A percentile compares a stretch with the other conserved stretches of the same genome.
phyloP scores from a whole-genome alignment of 768 basidiomycete species.

The Hirschioporus abietinus region DNA sequence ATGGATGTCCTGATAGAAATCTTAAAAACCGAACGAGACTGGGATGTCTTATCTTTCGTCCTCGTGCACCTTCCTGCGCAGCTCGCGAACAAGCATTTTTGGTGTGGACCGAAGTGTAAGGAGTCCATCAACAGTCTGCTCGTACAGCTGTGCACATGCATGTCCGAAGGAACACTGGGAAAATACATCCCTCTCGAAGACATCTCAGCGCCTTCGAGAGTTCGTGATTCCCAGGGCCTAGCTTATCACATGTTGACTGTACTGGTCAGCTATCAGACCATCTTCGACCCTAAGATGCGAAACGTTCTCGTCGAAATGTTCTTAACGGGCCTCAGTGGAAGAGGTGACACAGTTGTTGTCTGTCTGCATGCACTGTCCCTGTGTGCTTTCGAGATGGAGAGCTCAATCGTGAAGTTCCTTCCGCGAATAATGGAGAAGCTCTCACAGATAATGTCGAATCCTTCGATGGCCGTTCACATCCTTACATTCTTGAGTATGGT shows the following conservation, averaged over 20 bases:
- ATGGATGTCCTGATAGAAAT: conserved; percentile 57
- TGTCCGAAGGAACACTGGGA: conserved; percentile 55
- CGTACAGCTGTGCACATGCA: conserved; percentile 58
- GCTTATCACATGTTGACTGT: conserved; percentile 86
- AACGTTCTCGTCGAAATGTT: conserved; percentile 73
- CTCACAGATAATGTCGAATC: conserved; percentile 90
- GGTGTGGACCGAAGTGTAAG: conserved; percentile 85
- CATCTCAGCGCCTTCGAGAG: conserved; percentile 33
- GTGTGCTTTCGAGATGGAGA: conserved; percentile 79
- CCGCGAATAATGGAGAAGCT: conserved; percentile 81
- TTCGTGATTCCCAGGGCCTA: conserved; percentile 80
- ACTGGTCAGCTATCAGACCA: conserved; percentile 77
- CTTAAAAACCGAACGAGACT: conserved; percentile 71
- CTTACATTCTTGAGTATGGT: conserved; percentile 86
- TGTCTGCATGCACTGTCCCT: conserved; percentile 88
- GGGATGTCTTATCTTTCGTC: conserved; percentile 92
- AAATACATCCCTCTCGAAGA: conserved; percentile 43
- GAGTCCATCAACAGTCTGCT: conserved; percentile 57
- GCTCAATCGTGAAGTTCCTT: conserved; percentile 74
- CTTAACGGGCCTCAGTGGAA: conserved; percentile 61
- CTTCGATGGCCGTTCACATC: conserved; percentile 93
- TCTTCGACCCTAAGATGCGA: conserved; percentile 63
- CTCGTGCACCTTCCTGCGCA: conserved; percentile 89
- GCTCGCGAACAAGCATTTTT: conserved; percentile 91
- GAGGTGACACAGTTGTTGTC: conserved; percentile 75